Evolutionary conservation across 768 basidiomycete species (phyloP).

Genomic region (Collybia mongolica): DNA sequence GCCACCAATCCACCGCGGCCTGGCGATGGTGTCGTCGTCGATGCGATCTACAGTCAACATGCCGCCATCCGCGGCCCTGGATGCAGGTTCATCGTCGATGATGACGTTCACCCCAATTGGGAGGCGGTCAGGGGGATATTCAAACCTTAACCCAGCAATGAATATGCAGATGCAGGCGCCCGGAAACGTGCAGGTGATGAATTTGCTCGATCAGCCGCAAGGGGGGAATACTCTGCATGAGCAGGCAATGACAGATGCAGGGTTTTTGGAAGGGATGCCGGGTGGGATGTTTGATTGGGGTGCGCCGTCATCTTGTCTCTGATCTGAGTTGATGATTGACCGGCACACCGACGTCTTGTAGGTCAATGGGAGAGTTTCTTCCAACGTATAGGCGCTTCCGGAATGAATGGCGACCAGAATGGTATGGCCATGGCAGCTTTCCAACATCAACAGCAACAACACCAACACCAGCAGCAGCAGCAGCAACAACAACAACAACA

Average conservation of each 20-base stretch:
- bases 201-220: slow-evolving; percentile 64
- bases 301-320: slow-evolving; percentile 28
- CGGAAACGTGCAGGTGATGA: slow-evolving; percentile 74
- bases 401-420: slow-evolving; percentile 21
- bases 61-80: slow-evolving; percentile 11
- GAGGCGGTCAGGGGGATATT: slow-evolving; percentile 32
- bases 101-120: slow-evolving; percentile 57
- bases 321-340: slow-evolving; percentile 2
- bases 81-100: slow-evolving; percentile 32
- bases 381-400: slow-evolving; percentile 46
- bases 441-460: slow-evolving; percentile 16
- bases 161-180: slow-evolving; percentile 42
- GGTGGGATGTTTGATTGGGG: slow-evolving; percentile 89
- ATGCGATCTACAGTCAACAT: slow-evolving; percentile 24
- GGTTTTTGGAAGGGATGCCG: slow-evolving; percentile 76
- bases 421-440: slow-evolving; percentile 1
- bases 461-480: background rate
- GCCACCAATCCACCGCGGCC: slow-evolving; percentile 13
- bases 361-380: slow-evolving; percentile 87
- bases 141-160: slow-evolving; percentile 78
- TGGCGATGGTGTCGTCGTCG: slow-evolving; percentile 19
- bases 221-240: slow-evolving; percentile 57
- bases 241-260: slow-evolving; percentile 63
- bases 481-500: background rate
- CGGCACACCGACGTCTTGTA: slow-evolving; percentile 21